Conservation (phyloP, 2,329 filamentous ascomycete species). For the Diaporthe caulivora region DNA sequence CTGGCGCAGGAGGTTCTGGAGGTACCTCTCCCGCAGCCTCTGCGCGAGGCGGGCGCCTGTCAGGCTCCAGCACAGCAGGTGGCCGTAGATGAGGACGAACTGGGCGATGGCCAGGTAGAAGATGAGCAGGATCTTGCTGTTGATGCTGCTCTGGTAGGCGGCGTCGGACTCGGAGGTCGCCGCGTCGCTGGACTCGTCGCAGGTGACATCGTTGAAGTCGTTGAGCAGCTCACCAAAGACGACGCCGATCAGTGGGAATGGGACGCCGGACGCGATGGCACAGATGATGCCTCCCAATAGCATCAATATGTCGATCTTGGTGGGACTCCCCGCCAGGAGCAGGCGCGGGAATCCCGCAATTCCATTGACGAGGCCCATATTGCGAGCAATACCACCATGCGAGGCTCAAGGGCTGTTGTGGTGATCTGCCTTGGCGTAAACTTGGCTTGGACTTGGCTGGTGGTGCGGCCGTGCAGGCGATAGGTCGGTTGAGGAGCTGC, state of each 20-base stretch:
- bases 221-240: conserved; percentile 68
- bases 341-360: conserved; percentile 41
- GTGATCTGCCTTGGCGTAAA: background rate
- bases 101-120: conserved; percentile 75
- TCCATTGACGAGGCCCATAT: conserved; percentile 41
- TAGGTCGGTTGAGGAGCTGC: background rate
- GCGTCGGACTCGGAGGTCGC: conserved; percentile 30
- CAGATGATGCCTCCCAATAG: conserved; percentile 39
- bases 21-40: conserved; percentile 72
- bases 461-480: background rate
- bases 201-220: conserved; percentile 62
- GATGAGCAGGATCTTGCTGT: conserved; percentile 54
- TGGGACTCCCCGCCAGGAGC: conserved; percentile 41
- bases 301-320: conserved; percentile 38
- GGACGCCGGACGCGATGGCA: conserved; percentile 59
- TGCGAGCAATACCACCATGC: background rate
- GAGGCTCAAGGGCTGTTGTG: too few species aligned
- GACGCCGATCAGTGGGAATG: conserved; percentile 67
- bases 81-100: conserved; percentile 73
- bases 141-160: conserved; percentile 42
- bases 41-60: conserved; percentile 73
- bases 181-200: conserved; percentile 44
- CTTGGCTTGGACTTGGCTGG: background rate
- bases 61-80: conserved; percentile 74
- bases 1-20: conserved; percentile 70